These are phyloP conservation scores for Aspergillus incahuasiensis DNA, from an alignment of 495 filamentous ascomycete species.

Conservation along the genomic window DNA sequence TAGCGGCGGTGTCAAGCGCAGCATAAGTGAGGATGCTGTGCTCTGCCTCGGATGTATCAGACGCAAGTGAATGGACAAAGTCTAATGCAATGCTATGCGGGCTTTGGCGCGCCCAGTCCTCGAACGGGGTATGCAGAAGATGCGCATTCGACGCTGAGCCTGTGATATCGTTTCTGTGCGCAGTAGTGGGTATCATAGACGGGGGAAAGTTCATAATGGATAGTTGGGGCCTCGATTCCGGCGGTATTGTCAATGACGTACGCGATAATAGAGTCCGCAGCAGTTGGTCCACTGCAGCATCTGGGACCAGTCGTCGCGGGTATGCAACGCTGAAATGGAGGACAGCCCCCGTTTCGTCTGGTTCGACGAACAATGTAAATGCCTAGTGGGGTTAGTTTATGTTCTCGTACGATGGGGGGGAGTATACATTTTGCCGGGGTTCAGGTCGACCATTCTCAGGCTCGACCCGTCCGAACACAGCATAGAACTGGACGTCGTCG, in stretches of 20 bases:
- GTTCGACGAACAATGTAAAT: slow-evolving; percentile 14
- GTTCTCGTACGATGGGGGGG: background rate
- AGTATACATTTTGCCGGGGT: background rate
- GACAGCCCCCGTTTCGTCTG: background rate
- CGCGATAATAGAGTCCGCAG: slow-evolving; percentile 12
- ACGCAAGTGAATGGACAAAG: slow-evolving; percentile 23
- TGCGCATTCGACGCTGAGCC: background rate
- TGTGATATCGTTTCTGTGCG: background rate
- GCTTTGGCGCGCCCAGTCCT: slow-evolving; percentile 22
- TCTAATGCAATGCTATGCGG: slow-evolving; percentile 25
- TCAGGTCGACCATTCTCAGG: slow-evolving; percentile 14
- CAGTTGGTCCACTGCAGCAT: slow-evolving; percentile 15
- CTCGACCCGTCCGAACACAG: slow-evolving; percentile 14
- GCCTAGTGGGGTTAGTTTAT: slow-evolving; percentile 10
- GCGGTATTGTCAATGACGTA: slow-evolving; percentile 1
- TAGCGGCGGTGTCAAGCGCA: slow-evolving; percentile 20
- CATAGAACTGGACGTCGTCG: slow-evolving; percentile 20
- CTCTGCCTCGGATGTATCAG: slow-evolving; percentile 8
- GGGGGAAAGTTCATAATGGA: slow-evolving; percentile 25
- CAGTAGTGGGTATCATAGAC: slow-evolving; percentile 17
- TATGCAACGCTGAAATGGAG: slow-evolving; percentile 18
- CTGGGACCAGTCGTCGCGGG: slow-evolving; percentile 18
- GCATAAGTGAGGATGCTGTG: slow-evolving; percentile 24
- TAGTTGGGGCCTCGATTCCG: slow-evolving; percentile 6
- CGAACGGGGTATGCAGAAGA: slow-evolving; percentile 24